Percentiles rank a stretch among this genome's conserved stretches.
phyloP scores from a whole-genome alignment of 2,329 filamentous ascomycete species.

The Raffaelea arxii region DNA sequence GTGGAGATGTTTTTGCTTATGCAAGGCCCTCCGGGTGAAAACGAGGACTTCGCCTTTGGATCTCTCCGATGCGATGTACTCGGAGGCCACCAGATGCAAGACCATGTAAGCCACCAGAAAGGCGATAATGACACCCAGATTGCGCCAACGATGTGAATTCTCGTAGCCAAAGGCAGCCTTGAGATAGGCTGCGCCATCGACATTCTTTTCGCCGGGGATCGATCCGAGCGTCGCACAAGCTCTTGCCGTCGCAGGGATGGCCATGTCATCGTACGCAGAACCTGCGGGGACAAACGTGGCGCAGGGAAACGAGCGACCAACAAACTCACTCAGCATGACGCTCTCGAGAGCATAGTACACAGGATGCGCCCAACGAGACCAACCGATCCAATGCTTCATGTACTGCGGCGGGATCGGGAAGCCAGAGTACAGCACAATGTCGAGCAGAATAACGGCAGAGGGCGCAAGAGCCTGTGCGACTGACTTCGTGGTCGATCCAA shows the following conservation, averaged over 20 bases:
- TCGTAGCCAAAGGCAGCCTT: slow-evolving; percentile 44
- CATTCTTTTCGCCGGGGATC: slow-evolving; percentile 36
- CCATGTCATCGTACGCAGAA: slow-evolving; percentile 29
- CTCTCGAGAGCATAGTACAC: slow-evolving; percentile 72
- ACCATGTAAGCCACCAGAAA: slow-evolving; percentile 50
- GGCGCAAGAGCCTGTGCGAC: slow-evolving; percentile 54
- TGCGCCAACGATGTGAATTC: slow-evolving; percentile 54
- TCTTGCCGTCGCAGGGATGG: slow-evolving; percentile 34
- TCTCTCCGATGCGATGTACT: slow-evolving; percentile 54
- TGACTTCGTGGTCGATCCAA: slow-evolving; percentile 65
- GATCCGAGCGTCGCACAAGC: slow-evolving; percentile 36
- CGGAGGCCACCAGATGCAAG: slow-evolving; percentile 51
- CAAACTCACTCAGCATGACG: slow-evolving; percentile 76
- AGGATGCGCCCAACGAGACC: slow-evolving; percentile 75
- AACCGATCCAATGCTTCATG: slow-evolving; percentile 72
- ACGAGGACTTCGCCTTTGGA: slow-evolving; percentile 68
- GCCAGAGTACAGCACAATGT: slow-evolving; percentile 60
- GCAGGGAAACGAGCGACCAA: slow-evolving; percentile 49
- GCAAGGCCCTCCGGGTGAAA: too few relatives aligned
- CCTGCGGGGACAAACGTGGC: slow-evolving; percentile 33
- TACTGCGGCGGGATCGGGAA: slow-evolving; percentile 54
- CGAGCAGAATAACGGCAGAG: slow-evolving; percentile 50
- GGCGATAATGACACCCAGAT: slow-evolving; percentile 58
- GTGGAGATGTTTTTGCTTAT: too few relatives aligned
- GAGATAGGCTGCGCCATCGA: slow-evolving; percentile 52